phyloP scores from a whole-genome alignment of 352 stramenopile species.

The Globisporangium mamillatum region DNA sequence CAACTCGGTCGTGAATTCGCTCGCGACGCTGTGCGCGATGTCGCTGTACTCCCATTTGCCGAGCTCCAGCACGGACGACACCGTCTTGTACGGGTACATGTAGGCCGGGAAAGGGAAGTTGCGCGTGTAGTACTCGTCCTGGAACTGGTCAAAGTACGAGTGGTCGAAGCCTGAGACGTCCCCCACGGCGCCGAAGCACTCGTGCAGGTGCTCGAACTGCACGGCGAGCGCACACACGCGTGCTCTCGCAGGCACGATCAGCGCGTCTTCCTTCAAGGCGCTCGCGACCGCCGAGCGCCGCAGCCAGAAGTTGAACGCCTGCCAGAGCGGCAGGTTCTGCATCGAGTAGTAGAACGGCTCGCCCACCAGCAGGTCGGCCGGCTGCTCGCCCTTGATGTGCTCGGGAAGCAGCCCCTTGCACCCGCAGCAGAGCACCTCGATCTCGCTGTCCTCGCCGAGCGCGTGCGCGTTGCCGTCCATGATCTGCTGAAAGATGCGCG shows the following conservation, averaged over 20 bases:
- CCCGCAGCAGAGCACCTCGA: constrained; percentile 61
- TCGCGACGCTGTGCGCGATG: constrained; percentile 35
- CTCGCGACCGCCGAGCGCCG: constrained; percentile 49
- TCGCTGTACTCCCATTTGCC: constrained; percentile 44
- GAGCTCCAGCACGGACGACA: constrained; percentile 43
- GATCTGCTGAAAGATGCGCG: constrained; percentile 73
- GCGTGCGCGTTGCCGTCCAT: constrained; percentile 38
- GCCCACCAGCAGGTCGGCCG: constrained; percentile 57
- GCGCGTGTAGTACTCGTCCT: constrained; percentile 61
- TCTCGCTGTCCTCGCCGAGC: constrained; percentile 20
- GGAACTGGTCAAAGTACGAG: constrained; percentile 68
- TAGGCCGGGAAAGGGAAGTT: constrained; percentile 81
- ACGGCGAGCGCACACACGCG: constrained; percentile 59
- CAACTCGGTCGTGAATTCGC: constrained; percentile 19
- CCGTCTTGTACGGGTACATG: constrained; percentile 67
- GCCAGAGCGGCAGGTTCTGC: constrained; percentile 81
- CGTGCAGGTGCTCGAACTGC: constrained; percentile 66
- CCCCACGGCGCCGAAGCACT: constrained; percentile 75
- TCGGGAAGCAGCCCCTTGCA: constrained; percentile 62
- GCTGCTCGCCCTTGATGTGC: constrained; percentile 50
- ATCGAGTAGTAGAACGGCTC: constrained; percentile 87
- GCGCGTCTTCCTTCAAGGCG: constrained; percentile 35
- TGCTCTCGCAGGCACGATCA: constrained; percentile 46
- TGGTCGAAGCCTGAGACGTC: constrained; percentile 74
- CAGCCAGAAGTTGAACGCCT: constrained; percentile 84